Base-by-base conservation (phyloP, 1,139 yeast genomes). In the Geotrichum histeridarum region DNA sequence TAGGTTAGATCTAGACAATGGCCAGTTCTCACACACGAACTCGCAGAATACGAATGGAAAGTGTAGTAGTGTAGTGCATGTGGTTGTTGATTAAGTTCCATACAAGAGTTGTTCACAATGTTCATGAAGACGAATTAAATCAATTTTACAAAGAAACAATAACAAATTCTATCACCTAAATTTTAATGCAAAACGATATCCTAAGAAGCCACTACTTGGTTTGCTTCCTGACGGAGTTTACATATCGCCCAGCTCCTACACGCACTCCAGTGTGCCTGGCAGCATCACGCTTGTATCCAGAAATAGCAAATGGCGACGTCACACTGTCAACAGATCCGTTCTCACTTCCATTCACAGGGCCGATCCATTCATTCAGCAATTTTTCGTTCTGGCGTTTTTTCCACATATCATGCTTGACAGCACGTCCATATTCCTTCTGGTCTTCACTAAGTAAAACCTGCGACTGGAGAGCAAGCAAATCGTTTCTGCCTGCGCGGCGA, bases 371-470 rank as follows among this genome's bases (percentile, higher is more conserved):
- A 64, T 85, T 83, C 60, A 90, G 74, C 59, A 86, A 75, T 71
- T 90, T 90, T 64, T 90, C 97, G 63, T 88, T 88, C 65, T 88
- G 87, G 64, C 86, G 79, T 67, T 88, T 81, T 64, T 84, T 86
- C 95, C 97, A 89, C 49, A 84, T 83, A 57, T 90, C 95, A 64
- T 87, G 84, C 68, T 90, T 90, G 56, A 91, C 70, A 1, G 96
- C 95, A 68, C 86, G 84, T 63, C 82, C 83, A 70, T 93, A 94
- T 70, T 93, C 99, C 66, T 86, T 86, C 73, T 93, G 98, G 70
- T 94, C 99, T 69, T 88, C 98, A 62, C 95, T 79, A 57, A 90
- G 78, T 48, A 87, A 77, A 31, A 72, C 63, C 11, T 43, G 32
- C 17, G 47, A 45, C 27, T 53, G 51, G 6, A 44, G 52, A 2